phyloP scores from a whole-genome alignment of 805 yeast species.

The Monosporozyma yasuniensis region DNA sequence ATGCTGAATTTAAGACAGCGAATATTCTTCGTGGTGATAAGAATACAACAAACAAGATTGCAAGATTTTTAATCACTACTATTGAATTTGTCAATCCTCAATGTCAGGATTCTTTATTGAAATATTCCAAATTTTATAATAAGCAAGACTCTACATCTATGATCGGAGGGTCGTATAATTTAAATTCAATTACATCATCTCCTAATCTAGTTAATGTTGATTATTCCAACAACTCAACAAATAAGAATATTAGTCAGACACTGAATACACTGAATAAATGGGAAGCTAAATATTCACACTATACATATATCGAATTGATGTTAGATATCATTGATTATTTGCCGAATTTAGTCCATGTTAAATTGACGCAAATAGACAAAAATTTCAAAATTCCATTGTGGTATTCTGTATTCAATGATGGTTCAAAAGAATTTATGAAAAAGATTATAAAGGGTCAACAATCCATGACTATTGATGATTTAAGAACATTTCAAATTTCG shows the following conservation, averaged over 20 bases:
- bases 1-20: constrained; percentile 21
- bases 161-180: constrained; percentile 23
- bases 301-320: constrained; percentile 32
- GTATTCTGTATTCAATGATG: constrained; percentile 30
- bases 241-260: constrained; percentile 1
- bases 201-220: background rate
- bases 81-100: constrained; percentile 26
- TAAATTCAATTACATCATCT: constrained; percentile 3
- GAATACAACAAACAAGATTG: constrained; percentile 12
- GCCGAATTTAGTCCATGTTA: constrained; percentile 37
- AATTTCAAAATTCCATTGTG: constrained; percentile 44
- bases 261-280: constrained; percentile 8
- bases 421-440: constrained; percentile 26
- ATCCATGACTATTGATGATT: constrained; percentile 25
- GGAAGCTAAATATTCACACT: constrained; percentile 15
- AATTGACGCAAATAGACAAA: constrained; percentile 41
- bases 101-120: constrained; percentile 28
- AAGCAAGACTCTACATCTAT: constrained; percentile 10
- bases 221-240: constrained; percentile 14
- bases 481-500: constrained; percentile 25
- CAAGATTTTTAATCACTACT: constrained; percentile 21
- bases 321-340: constrained; percentile 38
- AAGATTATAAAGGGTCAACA: constrained; percentile 28
- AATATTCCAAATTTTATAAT: constrained; percentile 24
- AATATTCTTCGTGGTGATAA: constrained; percentile 7